phyloP scores from a whole-genome alignment of 2,329 filamentous ascomycete genomes.

The Ophioceras dolichostomum region DNA sequence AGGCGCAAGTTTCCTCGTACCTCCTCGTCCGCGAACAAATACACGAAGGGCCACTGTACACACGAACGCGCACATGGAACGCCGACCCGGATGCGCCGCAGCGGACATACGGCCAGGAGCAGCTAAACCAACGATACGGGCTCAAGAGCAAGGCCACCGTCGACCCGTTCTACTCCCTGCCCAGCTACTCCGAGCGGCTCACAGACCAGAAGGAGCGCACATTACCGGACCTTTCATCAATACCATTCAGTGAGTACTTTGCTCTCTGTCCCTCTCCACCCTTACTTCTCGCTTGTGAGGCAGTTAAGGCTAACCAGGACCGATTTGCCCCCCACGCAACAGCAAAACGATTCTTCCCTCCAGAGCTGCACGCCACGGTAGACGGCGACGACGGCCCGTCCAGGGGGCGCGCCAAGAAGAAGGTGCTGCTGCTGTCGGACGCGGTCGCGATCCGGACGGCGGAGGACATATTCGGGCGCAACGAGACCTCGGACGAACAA shows the following conservation, averaged over 20 bases:
- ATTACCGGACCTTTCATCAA: slow-evolving; percentile 38
- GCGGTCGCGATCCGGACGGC: slow-evolving; percentile 36
- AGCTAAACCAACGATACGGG: slow-evolving; percentile 44
- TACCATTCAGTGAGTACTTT: slow-evolving; percentile 33
- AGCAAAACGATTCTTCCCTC: slow-evolving; percentile 38
- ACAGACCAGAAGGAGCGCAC: slow-evolving; percentile 34
- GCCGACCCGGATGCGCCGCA: slow-evolving; percentile 25
- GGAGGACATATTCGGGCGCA: slow-evolving; percentile 34
- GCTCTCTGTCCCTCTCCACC: too few species aligned
- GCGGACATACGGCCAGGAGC: slow-evolving; percentile 41
- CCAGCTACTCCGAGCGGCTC: slow-evolving; percentile 46
- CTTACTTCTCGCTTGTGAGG: not conserved
- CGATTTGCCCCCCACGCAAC: too few species aligned
- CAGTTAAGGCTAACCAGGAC: too few species aligned
- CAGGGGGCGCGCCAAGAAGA: slow-evolving; percentile 19
- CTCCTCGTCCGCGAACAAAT: slow-evolving; percentile 44
- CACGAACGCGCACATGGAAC: slow-evolving; percentile 32
- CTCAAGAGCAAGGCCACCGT: slow-evolving; percentile 40
- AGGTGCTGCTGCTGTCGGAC: slow-evolving; percentile 31
- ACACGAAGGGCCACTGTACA: slow-evolving; percentile 43
- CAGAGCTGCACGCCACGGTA: slow-evolving; percentile 41
- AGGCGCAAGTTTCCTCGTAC: slow-evolving; percentile 34
- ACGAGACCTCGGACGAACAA: slow-evolving; percentile 14
- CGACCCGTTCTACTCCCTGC: slow-evolving; percentile 46
- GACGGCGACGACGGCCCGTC: slow-evolving; percentile 30